Evolutionary conservation across 495 filamentous ascomycete genomes (phyloP).

Genomic region (Lophiotrema nucula): DNA sequence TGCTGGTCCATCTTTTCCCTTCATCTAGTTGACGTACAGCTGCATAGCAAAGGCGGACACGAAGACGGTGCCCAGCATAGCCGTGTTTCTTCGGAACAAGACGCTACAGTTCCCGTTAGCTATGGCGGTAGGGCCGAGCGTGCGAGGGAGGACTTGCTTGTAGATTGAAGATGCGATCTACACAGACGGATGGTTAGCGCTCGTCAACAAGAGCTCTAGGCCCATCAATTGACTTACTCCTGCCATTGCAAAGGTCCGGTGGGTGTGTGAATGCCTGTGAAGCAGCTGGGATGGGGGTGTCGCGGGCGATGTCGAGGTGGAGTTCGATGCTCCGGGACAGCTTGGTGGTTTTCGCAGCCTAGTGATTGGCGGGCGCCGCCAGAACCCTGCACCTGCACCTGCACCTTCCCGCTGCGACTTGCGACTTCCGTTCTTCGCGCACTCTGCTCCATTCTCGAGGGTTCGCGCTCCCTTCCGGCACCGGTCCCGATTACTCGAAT

Average conservation of each 20-base stretch:
- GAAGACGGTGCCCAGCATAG: conserved; percentile 86
- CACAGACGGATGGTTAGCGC: conserved; percentile 29
- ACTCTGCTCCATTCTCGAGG: background rate
- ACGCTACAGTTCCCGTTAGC: conserved; percentile 55
- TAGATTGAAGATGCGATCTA: conserved; percentile 66
- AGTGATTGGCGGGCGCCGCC: too few species aligned
- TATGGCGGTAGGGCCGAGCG: conserved; percentile 4
- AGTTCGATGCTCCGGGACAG: too few species aligned
- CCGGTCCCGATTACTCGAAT: too few species aligned
- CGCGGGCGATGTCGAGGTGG: conserved; percentile 4
- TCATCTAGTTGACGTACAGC: conserved; percentile 60
- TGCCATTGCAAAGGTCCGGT: conserved; percentile 49
- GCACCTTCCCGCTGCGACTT: too few species aligned
- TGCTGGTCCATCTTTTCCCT: conserved; percentile 1
- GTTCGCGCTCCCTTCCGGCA: background rate
- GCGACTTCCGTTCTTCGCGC: background rate
- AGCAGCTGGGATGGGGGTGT: conserved; percentile 8
- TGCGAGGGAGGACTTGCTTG: conserved; percentile 66
- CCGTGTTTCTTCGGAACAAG: conserved; percentile 79
- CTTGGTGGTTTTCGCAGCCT: too few species aligned
- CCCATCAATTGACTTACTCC: conserved; percentile 45
- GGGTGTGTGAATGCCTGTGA: conserved; percentile 4
- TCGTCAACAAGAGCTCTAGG: conserved; percentile 22
- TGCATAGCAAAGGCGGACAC: conserved; percentile 85
- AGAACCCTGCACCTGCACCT: too few species aligned